Base-by-base conservation (phyloP, 106 monocot genomes). In the Chionographis japonica region DNA sequence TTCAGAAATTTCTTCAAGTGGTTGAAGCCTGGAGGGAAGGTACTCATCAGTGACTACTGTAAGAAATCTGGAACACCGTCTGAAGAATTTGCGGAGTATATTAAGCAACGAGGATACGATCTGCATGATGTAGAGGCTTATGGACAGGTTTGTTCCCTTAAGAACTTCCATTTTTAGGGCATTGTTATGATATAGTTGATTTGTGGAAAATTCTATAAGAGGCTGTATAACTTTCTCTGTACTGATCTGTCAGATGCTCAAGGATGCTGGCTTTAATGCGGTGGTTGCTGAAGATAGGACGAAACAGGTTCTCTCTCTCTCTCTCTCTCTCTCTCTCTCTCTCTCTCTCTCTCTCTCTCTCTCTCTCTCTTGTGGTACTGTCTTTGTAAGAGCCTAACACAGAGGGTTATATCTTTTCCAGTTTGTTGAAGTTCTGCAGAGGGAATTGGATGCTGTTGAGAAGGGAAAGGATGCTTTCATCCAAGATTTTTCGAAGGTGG, bases 31-130 rank as follows among this genome's bases (percentile, higher is more conserved):
- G 97, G 97, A 51, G 95, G 92, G 16, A 88, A 76, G 62, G 61
- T 97, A 58, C 86, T 97, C 53, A 97, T 97, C 50, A 87, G 79
- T 68, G 97, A 97, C 74, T 97, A 97, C 76, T 97, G 97, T 76
- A 86, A 77, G 82, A 86, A 74, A 14, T 68, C 88, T 50, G 89
- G 84, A 50, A 74, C 61, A 51, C 73, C 85, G 10, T 84, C 97
- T 0, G 61, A 74, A 17, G 97, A 92, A 54, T 97, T 97, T 70
- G 73, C 74, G 3, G 86, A 80, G 16, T 97, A 97, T 51, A 97
- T 97, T 40, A 82, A 85, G 68, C 85, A 97, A 68, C 86, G 97
- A 66, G 97, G 89, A 35, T 97, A 97, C 71, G 92, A 97, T 80
- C 78, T 97, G 39, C 97, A 97, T 60, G 89, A 92, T 68, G 89